A percentile compares a stretch with the other conserved stretches of the same genome.
These are phyloP conservation scores for Durusdinium trenchii DNA, from an alignment of 73 alveolate species.

Conservation along the genomic window DNA sequence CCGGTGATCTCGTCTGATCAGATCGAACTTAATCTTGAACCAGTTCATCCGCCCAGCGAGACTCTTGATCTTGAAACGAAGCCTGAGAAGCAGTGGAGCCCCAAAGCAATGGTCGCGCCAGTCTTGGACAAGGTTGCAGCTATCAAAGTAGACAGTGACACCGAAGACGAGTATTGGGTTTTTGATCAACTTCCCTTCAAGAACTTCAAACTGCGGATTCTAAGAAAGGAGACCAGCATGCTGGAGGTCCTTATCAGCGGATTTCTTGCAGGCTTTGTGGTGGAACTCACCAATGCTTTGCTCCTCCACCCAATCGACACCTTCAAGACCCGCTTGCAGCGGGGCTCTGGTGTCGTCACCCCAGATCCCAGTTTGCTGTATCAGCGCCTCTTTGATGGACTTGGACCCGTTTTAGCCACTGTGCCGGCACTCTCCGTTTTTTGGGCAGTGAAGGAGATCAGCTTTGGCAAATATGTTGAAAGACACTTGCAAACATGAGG, in stretches of 20 bases:
- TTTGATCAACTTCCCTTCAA: constrained; percentile 14
- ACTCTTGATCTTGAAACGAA: not conserved
- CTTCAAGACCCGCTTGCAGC: constrained; percentile 49
- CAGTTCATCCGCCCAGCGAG: not conserved
- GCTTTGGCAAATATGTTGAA: no score
- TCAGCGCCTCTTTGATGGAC: constrained; percentile 72
- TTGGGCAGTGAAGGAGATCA: constrained; percentile 86
- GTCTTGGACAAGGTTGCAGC: constrained; percentile 38
- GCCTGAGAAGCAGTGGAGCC: not conserved
- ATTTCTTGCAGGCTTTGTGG: constrained; percentile 81
- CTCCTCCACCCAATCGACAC: constrained; percentile 74
- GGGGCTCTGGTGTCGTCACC: constrained; percentile 12
- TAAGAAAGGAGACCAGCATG: constrained; percentile 57
- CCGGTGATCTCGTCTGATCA: not conserved
- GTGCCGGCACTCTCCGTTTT: constrained; percentile 85
- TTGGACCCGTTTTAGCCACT: constrained; percentile 49
- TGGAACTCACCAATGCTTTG: constrained; percentile 68
- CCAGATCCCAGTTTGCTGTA: constrained; percentile 69
- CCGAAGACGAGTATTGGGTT: constrained; percentile 86
- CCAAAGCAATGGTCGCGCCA: constrained; percentile 39
- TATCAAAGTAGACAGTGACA: constrained; percentile 72
- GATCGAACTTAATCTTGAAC: constrained; percentile 21
- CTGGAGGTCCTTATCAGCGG: constrained; percentile 71
- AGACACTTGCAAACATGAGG: no score
- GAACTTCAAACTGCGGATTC: constrained; percentile 1